Evolutionary conservation across 2,329 filamentous ascomycete genomes (phyloP).

Genomic region (Sphaerulina vaccinii): DNA sequence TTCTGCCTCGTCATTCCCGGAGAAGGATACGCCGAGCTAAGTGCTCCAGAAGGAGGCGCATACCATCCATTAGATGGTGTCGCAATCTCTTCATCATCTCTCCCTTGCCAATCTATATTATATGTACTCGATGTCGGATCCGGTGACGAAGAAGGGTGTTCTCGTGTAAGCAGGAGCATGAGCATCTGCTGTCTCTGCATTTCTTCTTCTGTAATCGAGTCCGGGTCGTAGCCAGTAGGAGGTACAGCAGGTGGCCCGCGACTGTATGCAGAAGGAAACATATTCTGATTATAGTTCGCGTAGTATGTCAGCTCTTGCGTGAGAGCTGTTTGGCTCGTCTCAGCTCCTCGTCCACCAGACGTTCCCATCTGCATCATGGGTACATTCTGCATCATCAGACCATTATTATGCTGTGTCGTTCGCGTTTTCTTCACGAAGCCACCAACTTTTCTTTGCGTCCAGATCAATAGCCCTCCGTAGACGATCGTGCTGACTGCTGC

Average conservation of each 20-base stretch:
- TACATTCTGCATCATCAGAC: no score
- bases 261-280: constrained; percentile 42
- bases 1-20: constrained; percentile 20
- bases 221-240: constrained; percentile 33
- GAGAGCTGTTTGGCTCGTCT: constrained; percentile 17
- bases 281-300: constrained; percentile 47
- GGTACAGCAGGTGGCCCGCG: constrained; percentile 18
- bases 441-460: constrained; percentile 43
- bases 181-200: constrained; percentile 52
- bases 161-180: constrained; percentile 42
- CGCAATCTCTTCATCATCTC: constrained; percentile 29
- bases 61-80: constrained; percentile 31
- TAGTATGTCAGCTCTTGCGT: constrained; percentile 44
- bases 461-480: constrained; percentile 45
- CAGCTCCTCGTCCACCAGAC: background rate
- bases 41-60: constrained; percentile 20
- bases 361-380: constrained; percentile 13
- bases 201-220: constrained; percentile 48
- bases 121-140: constrained; percentile 44
- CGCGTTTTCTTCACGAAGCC: no score
- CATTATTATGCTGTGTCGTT: no score
- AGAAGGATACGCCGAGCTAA: constrained; percentile 12
- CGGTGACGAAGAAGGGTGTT: constrained; percentile 30
- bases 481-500: constrained; percentile 41
- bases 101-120: constrained; percentile 40